These are phyloP conservation scores for Cardamine resedifolia DNA, from an alignment of 345 rosid genomes.

Conservation along the genomic window DNA sequence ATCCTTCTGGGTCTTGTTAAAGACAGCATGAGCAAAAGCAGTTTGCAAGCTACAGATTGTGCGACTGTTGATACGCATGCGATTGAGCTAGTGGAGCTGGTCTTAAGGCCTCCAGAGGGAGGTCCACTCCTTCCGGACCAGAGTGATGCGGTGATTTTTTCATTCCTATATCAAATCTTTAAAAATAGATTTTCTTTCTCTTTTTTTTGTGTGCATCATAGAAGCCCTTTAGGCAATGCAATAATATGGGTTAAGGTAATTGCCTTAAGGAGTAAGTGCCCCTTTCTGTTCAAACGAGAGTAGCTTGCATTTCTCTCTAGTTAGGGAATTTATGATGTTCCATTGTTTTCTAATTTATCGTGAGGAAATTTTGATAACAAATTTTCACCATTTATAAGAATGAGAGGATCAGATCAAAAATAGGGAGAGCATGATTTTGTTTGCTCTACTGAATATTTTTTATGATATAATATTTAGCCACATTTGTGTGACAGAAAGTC, in stretches of 20 bases:
- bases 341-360: not conserved
- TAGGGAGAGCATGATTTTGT: not conserved
- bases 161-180: not conserved
- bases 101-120: constrained; percentile 74
- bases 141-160: constrained; percentile 62
- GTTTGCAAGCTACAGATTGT: constrained; percentile 35
- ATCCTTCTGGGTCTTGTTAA: constrained; percentile 75
- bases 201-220: constrained; percentile 5
- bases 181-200: not conserved
- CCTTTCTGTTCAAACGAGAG: not conserved
- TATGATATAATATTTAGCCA: not conserved
- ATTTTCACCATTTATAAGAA: not conserved
- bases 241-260: not conserved
- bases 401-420: not conserved
- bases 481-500: constrained; percentile 1
- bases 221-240: constrained; percentile 1
- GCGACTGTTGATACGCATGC: constrained; percentile 35
- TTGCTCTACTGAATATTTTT: not conserved
- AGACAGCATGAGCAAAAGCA: constrained; percentile 51
- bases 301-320: not conserved
- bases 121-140: constrained; percentile 82
- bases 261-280: not conserved
- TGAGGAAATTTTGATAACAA: not conserved
- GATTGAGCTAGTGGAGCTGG: constrained; percentile 68
- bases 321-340: not conserved